Conservation (phyloP, 352 stramenopile genomes). For the Pythium aquatile region DNA sequence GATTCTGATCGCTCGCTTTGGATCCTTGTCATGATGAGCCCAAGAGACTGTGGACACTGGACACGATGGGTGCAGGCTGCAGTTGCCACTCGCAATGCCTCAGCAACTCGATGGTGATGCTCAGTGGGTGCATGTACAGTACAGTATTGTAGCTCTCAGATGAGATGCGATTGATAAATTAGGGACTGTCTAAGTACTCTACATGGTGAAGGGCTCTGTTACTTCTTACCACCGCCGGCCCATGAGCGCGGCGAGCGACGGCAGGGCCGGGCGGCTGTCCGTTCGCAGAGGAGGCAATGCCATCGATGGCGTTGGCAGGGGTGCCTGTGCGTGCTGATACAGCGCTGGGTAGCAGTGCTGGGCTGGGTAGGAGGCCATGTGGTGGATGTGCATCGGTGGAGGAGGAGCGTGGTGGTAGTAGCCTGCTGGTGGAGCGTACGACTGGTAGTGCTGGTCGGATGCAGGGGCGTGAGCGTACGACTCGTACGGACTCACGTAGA, state of each 20-base stretch:
- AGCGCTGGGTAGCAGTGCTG: conserved; percentile 7
- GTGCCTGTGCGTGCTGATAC: background rate
- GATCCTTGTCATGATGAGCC: background rate
- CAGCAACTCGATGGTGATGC: background rate
- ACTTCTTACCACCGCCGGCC: conserved; percentile 18
- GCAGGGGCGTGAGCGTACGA: conserved; percentile 4
- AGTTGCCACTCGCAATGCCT: background rate
- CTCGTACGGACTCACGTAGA: background rate
- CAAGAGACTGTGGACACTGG: background rate
- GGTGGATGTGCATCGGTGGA: conserved; percentile 4
- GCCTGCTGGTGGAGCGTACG: conserved; percentile 1
- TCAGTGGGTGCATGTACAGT: background rate
- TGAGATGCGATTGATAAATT: conserved; percentile 20
- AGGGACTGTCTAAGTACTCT: conserved; percentile 8
- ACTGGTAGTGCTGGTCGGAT: conserved; percentile 10
- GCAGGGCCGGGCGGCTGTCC: conserved; percentile 15
- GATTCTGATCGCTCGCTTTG: background rate
- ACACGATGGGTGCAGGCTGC: background rate
- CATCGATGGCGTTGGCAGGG: background rate
- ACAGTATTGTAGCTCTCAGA: background rate
- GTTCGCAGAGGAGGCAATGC: conserved; percentile 23
- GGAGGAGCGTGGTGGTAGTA: conserved; percentile 17
- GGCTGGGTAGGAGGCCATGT: conserved; percentile 6
- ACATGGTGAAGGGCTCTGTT: background rate
- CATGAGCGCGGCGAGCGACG: conserved; percentile 22